These are phyloP conservation scores for Citropsis articulata DNA, from an alignment of 345 rosid species.

Conservation along the genomic window DNA sequence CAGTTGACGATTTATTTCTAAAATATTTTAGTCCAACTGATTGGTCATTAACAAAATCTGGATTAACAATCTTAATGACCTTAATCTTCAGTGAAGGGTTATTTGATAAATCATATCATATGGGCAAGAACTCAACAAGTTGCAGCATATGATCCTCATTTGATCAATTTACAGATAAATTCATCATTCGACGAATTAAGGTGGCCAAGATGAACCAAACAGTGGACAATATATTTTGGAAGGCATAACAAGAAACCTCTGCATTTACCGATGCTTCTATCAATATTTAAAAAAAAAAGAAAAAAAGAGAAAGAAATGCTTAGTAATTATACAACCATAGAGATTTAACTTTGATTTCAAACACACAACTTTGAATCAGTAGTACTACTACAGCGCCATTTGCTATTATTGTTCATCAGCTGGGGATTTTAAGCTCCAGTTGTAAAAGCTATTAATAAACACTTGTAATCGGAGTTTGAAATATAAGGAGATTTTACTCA, in stretches of 20 bases:
- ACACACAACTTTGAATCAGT: not conserved
- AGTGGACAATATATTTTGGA: too few relatives aligned
- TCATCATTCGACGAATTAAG: not conserved
- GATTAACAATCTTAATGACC: not conserved
- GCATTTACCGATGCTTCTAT: not conserved
- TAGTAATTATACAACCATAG: not conserved
- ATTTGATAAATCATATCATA: not conserved
- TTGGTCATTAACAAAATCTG: not conserved
- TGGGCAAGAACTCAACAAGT: too few relatives aligned
- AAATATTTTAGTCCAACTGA: slow-evolving; percentile 9
- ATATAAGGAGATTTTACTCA: too few relatives aligned
- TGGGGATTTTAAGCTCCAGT: too few relatives aligned
- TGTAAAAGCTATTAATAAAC: too few relatives aligned
- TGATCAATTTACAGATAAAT: not conserved
- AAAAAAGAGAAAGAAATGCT: not conserved
- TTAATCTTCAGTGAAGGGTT: not conserved
- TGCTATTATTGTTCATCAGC: too few relatives aligned
- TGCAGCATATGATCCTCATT: not conserved
- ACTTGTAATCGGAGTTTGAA: too few relatives aligned
- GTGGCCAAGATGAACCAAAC: not conserved
- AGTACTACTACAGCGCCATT: too few relatives aligned
- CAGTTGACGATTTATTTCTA: slow-evolving; percentile 6
- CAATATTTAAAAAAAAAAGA: too few relatives aligned
- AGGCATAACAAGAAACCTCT: too few relatives aligned
- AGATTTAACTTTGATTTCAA: not conserved